Evolutionary conservation across 2,329 filamentous ascomycete species (phyloP).

Genomic region (Aspergillus fructus): DNA sequence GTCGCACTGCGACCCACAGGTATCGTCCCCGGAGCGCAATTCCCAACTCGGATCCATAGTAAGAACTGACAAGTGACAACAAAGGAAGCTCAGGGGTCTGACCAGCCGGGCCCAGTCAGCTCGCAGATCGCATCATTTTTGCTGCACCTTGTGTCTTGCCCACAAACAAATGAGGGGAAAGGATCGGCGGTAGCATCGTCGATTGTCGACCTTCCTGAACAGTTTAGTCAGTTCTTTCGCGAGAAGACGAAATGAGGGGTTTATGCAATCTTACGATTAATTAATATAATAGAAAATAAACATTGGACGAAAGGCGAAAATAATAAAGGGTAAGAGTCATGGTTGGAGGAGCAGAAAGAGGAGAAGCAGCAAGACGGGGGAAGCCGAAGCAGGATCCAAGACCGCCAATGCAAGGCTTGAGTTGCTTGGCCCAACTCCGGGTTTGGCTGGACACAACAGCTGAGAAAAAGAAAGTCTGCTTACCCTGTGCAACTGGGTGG

Average conservation of each 20-base stretch:
- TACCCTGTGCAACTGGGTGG: background rate
- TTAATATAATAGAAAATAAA: background rate
- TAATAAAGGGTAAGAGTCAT: background rate
- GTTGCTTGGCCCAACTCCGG: slow-evolving; percentile 2
- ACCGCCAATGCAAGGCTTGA: slow-evolving; percentile 9
- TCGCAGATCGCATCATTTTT: slow-evolving; percentile 12
- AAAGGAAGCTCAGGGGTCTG: background rate
- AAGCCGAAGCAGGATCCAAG: background rate
- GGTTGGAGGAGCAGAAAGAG: background rate
- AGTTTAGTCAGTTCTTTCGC: background rate
- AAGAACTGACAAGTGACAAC: slow-evolving; percentile 1
- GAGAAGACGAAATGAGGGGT: background rate
- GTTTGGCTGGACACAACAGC: background rate
- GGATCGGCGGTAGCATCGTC: slow-evolving; percentile 5
- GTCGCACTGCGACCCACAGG: slow-evolving; percentile 2
- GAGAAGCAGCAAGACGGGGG: background rate
- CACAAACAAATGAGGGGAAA: background rate
- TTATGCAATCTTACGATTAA: background rate
- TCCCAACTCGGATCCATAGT: background rate
- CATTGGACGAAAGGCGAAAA: background rate
- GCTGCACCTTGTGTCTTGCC: background rate
- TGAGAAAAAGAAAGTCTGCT: too few relatives aligned
- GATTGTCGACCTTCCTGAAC: slow-evolving; percentile 3
- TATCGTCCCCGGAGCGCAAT: background rate
- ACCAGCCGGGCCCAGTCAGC: background rate